Conservation (phyloP, 345 rosid genomes). For the Triadica sebifera region DNA sequence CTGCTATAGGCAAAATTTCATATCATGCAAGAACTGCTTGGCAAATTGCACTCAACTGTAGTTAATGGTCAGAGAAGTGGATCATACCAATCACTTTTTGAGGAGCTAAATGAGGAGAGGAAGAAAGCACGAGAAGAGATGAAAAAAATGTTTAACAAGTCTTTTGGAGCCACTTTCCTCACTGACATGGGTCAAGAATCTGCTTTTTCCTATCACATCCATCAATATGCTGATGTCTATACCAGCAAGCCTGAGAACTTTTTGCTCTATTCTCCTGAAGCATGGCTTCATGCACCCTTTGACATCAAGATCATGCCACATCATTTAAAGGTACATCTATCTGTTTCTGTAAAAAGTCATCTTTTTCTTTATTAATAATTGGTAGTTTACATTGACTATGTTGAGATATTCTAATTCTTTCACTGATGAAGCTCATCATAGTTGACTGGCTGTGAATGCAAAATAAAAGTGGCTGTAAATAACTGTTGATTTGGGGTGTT, state of each 20-base stretch:
- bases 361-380: background rate
- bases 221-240: conserved; percentile 88
- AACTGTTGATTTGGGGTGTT: background rate
- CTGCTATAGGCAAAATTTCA: conserved; percentile 78
- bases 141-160: conserved; percentile 86
- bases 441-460: background rate
- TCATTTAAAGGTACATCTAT: conserved; percentile 71
- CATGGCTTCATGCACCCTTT: conserved; percentile 91
- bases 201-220: conserved; percentile 92
- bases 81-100: conserved; percentile 51
- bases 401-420: background rate
- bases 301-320: conserved; percentile 98
- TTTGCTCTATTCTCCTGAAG: conserved; percentile 67
- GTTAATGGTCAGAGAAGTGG: conserved; percentile 46
- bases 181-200: conserved; percentile 93
- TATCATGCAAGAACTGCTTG: conserved; percentile 89
- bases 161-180: conserved; percentile 96
- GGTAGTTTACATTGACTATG: background rate
- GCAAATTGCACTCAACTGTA: conserved; percentile 63
- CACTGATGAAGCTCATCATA: conserved; percentile 1
- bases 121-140: conserved; percentile 60
- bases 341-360: background rate
- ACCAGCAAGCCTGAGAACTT: conserved; percentile 95
- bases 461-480: background rate
- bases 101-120: conserved; percentile 74